phyloP scores from a whole-genome alignment of 495 filamentous ascomycete species.

The Recurvomyces mirabilis region DNA sequence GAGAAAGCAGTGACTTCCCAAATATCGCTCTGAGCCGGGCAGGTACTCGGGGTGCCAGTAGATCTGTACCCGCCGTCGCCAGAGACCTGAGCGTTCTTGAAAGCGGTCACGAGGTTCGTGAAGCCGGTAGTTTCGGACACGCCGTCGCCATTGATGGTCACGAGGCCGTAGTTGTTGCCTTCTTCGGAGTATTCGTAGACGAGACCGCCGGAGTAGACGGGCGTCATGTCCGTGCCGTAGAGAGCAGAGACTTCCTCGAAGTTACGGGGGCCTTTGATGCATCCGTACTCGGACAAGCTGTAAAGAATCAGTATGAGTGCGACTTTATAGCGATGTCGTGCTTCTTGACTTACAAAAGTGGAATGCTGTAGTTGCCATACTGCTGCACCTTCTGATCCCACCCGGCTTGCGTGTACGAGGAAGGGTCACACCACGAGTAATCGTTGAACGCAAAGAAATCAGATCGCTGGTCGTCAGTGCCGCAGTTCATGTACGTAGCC shows the following conservation, averaged over 20 bases:
- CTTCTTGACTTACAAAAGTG: slow-evolving; percentile 64
- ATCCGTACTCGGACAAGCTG: slow-evolving; percentile 84
- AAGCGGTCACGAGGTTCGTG: slow-evolving; percentile 51
- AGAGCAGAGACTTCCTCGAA: slow-evolving; percentile 73
- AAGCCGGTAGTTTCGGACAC: slow-evolving; percentile 54
- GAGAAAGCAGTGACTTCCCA: slow-evolving; percentile 58
- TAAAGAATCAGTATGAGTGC: too few relatives aligned
- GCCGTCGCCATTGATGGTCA: slow-evolving; percentile 47
- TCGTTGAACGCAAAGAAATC: slow-evolving; percentile 99
- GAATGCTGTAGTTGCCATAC: slow-evolving; percentile 81
- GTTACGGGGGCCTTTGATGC: slow-evolving; percentile 64
- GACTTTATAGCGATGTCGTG: too few relatives aligned
- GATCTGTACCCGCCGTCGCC: slow-evolving; percentile 70
- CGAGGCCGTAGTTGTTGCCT: slow-evolving; percentile 65
- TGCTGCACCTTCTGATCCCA: slow-evolving; percentile 89
- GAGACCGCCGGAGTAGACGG: slow-evolving; percentile 88
- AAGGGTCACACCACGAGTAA: slow-evolving; percentile 91
- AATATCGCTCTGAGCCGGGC: slow-evolving; percentile 54
- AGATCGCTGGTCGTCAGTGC: slow-evolving; percentile 67
- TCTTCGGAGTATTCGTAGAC: slow-evolving; percentile 92
- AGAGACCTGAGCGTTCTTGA: slow-evolving; percentile 51
- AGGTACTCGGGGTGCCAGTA: slow-evolving; percentile 51
- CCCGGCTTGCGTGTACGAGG: slow-evolving; percentile 62
- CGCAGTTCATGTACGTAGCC: slow-evolving; percentile 91
- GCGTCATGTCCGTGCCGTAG: slow-evolving; percentile 75